Conservation (phyloP, 2,329 filamentous ascomycete genomes). For the Clonostachys rhizophaga region DNA sequence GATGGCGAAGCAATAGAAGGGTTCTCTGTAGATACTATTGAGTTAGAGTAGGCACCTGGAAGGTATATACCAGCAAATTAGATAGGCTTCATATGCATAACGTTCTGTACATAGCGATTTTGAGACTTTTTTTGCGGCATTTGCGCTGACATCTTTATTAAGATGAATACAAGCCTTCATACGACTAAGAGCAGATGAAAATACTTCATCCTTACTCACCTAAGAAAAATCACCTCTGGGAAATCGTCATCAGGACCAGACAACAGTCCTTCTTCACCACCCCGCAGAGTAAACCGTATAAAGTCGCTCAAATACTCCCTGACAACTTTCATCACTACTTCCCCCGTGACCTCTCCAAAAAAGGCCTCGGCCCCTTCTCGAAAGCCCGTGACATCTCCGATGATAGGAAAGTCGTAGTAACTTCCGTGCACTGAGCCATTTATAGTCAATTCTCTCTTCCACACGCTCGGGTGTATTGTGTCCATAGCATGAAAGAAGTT, state of each 20-base stretch:
- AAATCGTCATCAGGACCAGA: constrained; percentile 4
- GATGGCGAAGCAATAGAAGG: not conserved
- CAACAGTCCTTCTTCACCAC: constrained; percentile 8
- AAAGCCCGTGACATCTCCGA: constrained; percentile 14
- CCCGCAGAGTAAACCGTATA: constrained; percentile 15
- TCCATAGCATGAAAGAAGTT: constrained; percentile 14
- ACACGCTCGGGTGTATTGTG: constrained; percentile 11
- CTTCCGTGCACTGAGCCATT: constrained; percentile 17
- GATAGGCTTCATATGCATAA: no score
- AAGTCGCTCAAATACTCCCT: constrained; percentile 18
- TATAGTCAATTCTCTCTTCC: constrained; percentile 20
- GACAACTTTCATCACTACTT: constrained; percentile 16
- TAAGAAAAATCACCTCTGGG: constrained; percentile 4
- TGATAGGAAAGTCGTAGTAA: constrained; percentile 18
- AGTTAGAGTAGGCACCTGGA: no score
- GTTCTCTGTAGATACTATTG: no score
- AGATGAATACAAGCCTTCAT: no score
- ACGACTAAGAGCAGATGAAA: no score
- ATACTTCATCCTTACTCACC: not conserved
- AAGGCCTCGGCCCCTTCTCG: constrained; percentile 7
- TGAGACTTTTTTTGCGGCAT: no score
- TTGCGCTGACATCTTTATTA: no score
- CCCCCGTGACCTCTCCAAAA: constrained; percentile 17
- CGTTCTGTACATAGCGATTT: no score
- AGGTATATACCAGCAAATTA: no score